Evolutionary conservation across 768 basidiomycete genomes (phyloP).

Genomic region (Boletus bicolor): DNA sequence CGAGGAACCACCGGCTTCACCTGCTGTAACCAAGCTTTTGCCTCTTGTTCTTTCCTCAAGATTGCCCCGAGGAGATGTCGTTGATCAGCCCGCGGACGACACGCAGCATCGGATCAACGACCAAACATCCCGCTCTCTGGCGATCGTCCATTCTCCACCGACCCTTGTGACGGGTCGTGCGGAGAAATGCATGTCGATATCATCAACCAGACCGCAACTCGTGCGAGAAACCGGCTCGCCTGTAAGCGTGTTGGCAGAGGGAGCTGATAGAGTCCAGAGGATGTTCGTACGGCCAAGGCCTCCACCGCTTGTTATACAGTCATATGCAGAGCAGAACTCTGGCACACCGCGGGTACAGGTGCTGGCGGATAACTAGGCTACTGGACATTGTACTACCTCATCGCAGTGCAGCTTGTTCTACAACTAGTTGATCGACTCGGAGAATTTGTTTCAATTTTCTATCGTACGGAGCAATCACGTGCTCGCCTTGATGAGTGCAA

Average conservation of each 20-base stretch:
- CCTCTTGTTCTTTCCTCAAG: not conserved
- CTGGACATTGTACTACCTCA: not conserved
- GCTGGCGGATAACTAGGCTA: slow-evolving; percentile 14
- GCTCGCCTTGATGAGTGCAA: not conserved
- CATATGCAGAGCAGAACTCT: slow-evolving; percentile 8
- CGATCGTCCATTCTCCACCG: slow-evolving; percentile 19
- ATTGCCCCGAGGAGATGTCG: not conserved
- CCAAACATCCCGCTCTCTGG: slow-evolving; percentile 14
- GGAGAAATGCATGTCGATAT: slow-evolving; percentile 25
- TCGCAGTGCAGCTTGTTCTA: slow-evolving; percentile 3
- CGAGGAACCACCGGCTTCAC: not conserved
- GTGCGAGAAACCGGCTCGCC: slow-evolving; percentile 31
- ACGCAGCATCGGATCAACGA: not conserved
- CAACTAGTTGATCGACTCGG: no score
- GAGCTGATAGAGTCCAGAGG: slow-evolving; percentile 17
- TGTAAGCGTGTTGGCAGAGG: slow-evolving; percentile 11
- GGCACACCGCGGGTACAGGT: slow-evolving; percentile 10
- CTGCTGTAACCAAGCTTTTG: not conserved
- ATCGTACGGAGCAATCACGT: slow-evolving; percentile 18
- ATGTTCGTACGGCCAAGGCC: slow-evolving; percentile 42
- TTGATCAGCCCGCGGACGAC: not conserved
- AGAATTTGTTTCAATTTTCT: not conserved
- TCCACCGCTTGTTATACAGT: slow-evolving; percentile 34
- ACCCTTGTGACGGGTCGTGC: slow-evolving; percentile 12
- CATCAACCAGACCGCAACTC: slow-evolving; percentile 25